Base-by-base conservation (phyloP, 2,329 filamentous ascomycete genomes). In the Graphilbum fragrans region DNA sequence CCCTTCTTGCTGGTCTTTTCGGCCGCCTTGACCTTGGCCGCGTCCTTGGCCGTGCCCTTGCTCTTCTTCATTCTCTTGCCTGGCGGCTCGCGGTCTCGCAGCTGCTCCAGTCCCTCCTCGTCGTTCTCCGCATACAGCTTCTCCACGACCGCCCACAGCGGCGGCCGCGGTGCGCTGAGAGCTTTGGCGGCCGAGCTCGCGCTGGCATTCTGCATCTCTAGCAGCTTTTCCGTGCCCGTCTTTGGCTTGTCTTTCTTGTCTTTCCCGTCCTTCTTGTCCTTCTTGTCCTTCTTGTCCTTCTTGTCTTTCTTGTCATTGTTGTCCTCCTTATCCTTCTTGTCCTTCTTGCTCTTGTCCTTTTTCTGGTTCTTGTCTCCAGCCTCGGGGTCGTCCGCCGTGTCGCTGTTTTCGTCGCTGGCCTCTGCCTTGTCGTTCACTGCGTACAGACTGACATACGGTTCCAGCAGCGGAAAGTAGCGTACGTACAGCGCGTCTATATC, bases 401-500 rank as follows among this genome's bases (percentile, higher is more conserved):
- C 25, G 3, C 37, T 19, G 6, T 16, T n/a, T 10, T 56, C 52
- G 34, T 62, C 61, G 16, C 59, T 62, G 3, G 62, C 63, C 39
- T 64, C 58, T 3, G 54, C 53, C 17, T 58, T 58, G 12, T 49
- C 46, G 43, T 54, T 48, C n/a, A 50, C 49, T 2, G 71, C 64
- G 49, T 79, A 81, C 16, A 82, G 55, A 50, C 74, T 77, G 48
- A 83, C 68, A 58, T 92, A 92, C 19, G 70, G 65, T 57, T 84
- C 77, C 52, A 79, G 66, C 35, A 83, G 72, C 2, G 85, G 85
- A 47, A 75, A 83, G 58, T 80, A 82, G 41, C 75, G 70, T 1
- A 83, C 76, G 55, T 92, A 92, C 51, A 84, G 78, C 47, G 83
- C 65, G 54, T 90, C 84, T 12, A 88, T 74, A 54, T 87, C 73